A percentile compares a stretch with the other conserved stretches of the same genome.
Conservation (phyloP, 2,329 filamentous ascomycete genomes). For the Trichoderma sp. region DNA sequence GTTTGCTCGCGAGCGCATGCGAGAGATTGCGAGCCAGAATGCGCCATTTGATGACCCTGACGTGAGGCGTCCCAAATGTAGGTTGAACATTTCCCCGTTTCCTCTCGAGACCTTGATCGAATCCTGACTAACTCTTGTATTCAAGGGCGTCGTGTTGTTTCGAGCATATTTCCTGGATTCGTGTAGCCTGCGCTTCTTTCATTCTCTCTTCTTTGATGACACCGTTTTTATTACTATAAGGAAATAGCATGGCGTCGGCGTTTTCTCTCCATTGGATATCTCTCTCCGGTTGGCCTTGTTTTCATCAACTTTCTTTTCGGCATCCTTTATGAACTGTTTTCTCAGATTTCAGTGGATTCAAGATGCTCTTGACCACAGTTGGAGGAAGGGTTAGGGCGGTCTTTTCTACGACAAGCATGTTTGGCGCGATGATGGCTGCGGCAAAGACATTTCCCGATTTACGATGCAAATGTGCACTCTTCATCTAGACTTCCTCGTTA, state of each 20-base stretch:
- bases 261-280: background rate
- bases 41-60: slow-evolving; percentile 48
- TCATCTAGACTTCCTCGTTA: background rate
- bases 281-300: background rate
- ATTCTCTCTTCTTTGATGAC: background rate
- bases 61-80: slow-evolving; percentile 42
- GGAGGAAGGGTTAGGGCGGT: background rate
- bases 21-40: slow-evolving; percentile 45
- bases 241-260: slow-evolving; percentile 23
- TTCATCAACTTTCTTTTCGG: background rate
- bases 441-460: background rate
- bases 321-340: background rate
- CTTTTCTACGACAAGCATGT: background rate
- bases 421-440: background rate
- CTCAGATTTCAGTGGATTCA: background rate
- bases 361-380: background rate
- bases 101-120: background rate
- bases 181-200: background rate
- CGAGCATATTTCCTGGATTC: slow-evolving; percentile 22
- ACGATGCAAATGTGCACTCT: background rate
- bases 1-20: slow-evolving; percentile 47
- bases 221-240: background rate
- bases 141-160: slow-evolving; percentile 20
- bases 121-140: background rate
- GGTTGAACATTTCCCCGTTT: slow-evolving; percentile 26